Base-by-base conservation (phyloP, 495 filamentous ascomycete species). In the Parathielavia hyrcaniae region DNA sequence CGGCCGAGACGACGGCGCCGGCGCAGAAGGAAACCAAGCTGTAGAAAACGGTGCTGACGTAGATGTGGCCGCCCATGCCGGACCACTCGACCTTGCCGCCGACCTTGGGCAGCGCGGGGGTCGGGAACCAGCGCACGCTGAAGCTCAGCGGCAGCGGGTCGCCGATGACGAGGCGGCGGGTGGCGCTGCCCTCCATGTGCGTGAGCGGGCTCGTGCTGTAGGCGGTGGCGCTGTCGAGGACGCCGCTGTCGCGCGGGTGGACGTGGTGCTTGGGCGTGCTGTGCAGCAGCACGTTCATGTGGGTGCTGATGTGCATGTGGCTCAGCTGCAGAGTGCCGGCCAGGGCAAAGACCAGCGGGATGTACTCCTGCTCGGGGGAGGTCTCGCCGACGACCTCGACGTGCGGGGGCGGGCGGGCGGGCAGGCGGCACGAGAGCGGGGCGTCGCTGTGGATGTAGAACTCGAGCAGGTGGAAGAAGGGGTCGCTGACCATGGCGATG, bases 381-480 rank as follows among this genome's bases (percentile, higher is more conserved):
- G 73, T 71, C 63, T 77, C 73, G 58, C 77, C 77, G 13, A 78
- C 66, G 14, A 68, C 64, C 59, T 77, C 65, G 66, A 75, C 50
- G 60, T 76, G 73, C 9, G 74, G 67, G 9, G 85, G 74, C 0
- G 91, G 91, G 7, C 82, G 83, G 11, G 89, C 84, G 41, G 92
- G 91, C 2, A 97, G 81, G 58, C 93, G 91, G 73, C 93, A 98
- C 48, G 90, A 86, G 46, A 98, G 80, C 32, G 93, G 93, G 12
- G 88, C 90, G 71, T 98, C 93, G 75, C 86, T 90, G 78, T 97
- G 93, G 65, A 97, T 86, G 81, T 97, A 97, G 81, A 96, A 97
- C 75, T 98, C 93, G 71, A 97, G 83, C 44, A 97, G 86, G 74
- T 98, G 93, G 81, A 93, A 98, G 78, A 96, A 85, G 19, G 86